Percentiles rank a stretch among this genome's conserved stretches.
Evolutionary conservation across 2,329 filamentous ascomycete species (phyloP).

Genomic region (Rhynchosporium graminicola): DNA sequence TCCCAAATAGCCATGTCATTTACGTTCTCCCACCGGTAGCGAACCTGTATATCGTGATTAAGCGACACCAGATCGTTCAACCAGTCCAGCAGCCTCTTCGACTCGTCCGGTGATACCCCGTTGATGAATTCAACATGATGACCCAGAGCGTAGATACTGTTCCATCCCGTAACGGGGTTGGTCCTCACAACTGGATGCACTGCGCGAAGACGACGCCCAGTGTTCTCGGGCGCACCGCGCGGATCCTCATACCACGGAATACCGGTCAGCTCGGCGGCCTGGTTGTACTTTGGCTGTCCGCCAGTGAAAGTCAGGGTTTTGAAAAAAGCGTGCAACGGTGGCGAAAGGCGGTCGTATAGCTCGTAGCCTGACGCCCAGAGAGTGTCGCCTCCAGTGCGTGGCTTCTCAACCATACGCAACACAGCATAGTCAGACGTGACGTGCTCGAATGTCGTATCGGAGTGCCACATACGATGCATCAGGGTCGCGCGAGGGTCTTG

Average conservation of each 20-base stretch:
- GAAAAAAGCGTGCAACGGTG: conserved; percentile 57
- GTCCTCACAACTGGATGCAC: conserved; percentile 58
- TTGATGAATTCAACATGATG: conserved; percentile 54
- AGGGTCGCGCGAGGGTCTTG: too few species aligned
- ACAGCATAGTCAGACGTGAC: conserved; percentile 64
- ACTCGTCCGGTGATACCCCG: conserved; percentile 50
- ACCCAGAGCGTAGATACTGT: conserved; percentile 54
- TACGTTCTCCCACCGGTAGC: conserved; percentile 41
- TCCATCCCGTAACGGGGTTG: conserved; percentile 61
- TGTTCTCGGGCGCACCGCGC: conserved; percentile 54
- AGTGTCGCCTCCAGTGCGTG: conserved; percentile 49
- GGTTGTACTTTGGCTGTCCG: conserved; percentile 52
- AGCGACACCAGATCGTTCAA: conserved; percentile 53
- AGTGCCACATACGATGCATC: too few species aligned
- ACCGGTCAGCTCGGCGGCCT: conserved; percentile 50
- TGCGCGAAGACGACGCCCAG: conserved; percentile 51
- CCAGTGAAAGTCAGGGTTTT: conserved; percentile 59
- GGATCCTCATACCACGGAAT: too few species aligned
- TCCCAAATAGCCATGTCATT: conserved; percentile 57
- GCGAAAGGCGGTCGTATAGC: conserved; percentile 63
- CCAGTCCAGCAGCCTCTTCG: conserved; percentile 50
- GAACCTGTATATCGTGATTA: conserved; percentile 58
- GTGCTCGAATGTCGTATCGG: conserved; percentile 66
- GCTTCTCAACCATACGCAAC: conserved; percentile 35
- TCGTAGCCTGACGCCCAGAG: conserved; percentile 70